Conservation (phyloP, 495 filamentous ascomycete genomes). For the Daldinia loculata region DNA sequence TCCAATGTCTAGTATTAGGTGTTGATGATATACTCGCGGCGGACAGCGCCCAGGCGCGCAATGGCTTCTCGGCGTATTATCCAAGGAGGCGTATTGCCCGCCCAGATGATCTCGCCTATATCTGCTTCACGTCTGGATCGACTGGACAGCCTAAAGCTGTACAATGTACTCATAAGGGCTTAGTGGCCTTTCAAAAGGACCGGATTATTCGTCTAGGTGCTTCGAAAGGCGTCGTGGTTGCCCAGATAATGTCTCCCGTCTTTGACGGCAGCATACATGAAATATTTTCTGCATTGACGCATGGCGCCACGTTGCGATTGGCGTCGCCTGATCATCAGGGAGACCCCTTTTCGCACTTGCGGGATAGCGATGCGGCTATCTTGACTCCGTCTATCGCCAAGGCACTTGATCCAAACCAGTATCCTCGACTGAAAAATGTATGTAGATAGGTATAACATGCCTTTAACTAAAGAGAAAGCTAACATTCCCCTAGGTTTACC, state of each 20-base stretch:
- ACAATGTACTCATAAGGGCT: background rate
- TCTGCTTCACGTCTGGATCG: background rate
- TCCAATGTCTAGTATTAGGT: background rate
- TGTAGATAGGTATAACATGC: background rate
- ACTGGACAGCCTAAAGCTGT: background rate
- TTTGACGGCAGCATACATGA: constrained; percentile 55
- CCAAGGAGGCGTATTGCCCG: background rate
- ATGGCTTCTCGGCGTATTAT: background rate
- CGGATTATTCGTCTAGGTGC: constrained; percentile 41
- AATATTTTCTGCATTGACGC: constrained; percentile 51
- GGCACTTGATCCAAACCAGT: background rate
- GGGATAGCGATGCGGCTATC: background rate
- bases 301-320: constrained; percentile 47
- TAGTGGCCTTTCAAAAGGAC: constrained; percentile 5
- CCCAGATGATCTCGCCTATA: background rate
- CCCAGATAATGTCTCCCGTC: constrained; percentile 48
- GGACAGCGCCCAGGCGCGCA: background rate
- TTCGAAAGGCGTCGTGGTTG: constrained; percentile 18
- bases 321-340: background rate
- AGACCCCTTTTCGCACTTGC: background rate
- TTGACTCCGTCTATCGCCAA: background rate
- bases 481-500: background rate
- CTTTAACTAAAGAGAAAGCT: background rate
- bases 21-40: background rate
- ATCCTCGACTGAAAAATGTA: background rate